phyloP scores from a whole-genome alignment of 805 yeast genomes.

The Candida nitratophila region DNA sequence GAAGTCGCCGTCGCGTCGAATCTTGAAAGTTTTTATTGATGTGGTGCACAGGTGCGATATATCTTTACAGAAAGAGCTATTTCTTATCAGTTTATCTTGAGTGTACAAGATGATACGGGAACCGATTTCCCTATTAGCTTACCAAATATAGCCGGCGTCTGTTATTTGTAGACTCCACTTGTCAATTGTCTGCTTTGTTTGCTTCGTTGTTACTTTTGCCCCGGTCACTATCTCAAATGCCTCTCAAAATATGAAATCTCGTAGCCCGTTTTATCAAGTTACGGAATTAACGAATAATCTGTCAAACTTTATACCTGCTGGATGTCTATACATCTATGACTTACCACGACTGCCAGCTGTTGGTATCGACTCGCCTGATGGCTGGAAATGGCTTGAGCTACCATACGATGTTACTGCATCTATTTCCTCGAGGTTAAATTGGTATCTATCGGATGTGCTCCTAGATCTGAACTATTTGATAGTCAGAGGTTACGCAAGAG shows the following conservation, averaged over 20 bases:
- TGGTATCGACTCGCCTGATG: slow-evolving; percentile 32
- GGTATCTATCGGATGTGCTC: slow-evolving; percentile 14
- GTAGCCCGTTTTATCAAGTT: slow-evolving; percentile 11
- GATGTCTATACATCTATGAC: slow-evolving; percentile 37
- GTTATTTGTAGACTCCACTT: too few species aligned
- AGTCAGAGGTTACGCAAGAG: slow-evolving; percentile 31
- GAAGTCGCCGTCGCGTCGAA: too few species aligned
- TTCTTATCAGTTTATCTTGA: too few species aligned
- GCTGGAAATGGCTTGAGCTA: slow-evolving; percentile 45
- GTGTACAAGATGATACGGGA: too few species aligned
- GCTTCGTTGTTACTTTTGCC: too few species aligned
- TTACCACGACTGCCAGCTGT: slow-evolving; percentile 34
- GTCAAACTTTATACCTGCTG: slow-evolving; percentile 35
- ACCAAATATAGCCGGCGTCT: too few species aligned
- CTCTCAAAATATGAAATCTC: neutral
- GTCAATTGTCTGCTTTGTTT: too few species aligned
- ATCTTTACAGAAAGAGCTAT: too few species aligned
- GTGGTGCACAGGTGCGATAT: too few species aligned
- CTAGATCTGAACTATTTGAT: slow-evolving; percentile 37
- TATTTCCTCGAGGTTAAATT: neutral
- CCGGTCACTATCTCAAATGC: too few species aligned
- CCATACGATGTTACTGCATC: neutral
- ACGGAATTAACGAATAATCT: slow-evolving; percentile 32
- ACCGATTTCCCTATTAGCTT: too few species aligned
- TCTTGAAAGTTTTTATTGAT: too few species aligned